These are phyloP conservation scores for Kwoniella pini DNA, from an alignment of 768 basidiomycete genomes.

Conservation along the genomic window DNA sequence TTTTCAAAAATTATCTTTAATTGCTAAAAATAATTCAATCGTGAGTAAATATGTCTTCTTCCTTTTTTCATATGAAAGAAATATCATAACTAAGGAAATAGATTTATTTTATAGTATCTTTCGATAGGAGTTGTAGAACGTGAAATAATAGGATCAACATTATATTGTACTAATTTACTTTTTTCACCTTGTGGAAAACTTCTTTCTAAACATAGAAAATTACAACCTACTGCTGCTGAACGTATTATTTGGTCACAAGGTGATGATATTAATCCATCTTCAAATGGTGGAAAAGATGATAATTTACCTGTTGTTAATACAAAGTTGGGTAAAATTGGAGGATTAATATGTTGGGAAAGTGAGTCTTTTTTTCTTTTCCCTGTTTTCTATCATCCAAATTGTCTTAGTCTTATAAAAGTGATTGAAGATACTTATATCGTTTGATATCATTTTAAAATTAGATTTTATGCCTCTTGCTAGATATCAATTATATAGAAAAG, in stretches of 20 bases:
- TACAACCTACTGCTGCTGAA: constrained; percentile 36
- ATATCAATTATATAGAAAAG: constrained; percentile 37
- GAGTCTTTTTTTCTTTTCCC: constrained; percentile 12
- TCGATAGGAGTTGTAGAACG: constrained; percentile 36
- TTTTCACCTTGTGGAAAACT: constrained; percentile 26
- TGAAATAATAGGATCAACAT: constrained; percentile 22
- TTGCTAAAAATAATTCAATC: constrained; percentile 13
- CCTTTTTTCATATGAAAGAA: not conserved
- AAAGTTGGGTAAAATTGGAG: constrained; percentile 31
- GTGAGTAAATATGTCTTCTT: constrained; percentile 2
- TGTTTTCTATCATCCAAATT: too few relatives aligned
- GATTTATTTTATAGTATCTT: constrained; percentile 22
- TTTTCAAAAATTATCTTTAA: constrained; percentile 14
- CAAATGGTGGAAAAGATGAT: constrained; percentile 5
- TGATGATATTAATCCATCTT: constrained; percentile 17
- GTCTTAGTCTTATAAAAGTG: too few relatives aligned
- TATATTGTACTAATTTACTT: constrained; percentile 35
- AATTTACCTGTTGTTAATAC: constrained; percentile 38
- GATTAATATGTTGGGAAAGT: constrained; percentile 43
- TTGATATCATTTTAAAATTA: too few relatives aligned
- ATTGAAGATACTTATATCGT: too few relatives aligned
- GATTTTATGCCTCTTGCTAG: constrained; percentile 38
- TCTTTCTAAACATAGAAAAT: constrained; percentile 33
- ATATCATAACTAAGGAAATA: too few relatives aligned
- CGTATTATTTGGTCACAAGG: constrained; percentile 34